These are phyloP conservation scores for Trametes sanguinea DNA, from an alignment of 768 basidiomycete species.

Conservation along the genomic window DNA sequence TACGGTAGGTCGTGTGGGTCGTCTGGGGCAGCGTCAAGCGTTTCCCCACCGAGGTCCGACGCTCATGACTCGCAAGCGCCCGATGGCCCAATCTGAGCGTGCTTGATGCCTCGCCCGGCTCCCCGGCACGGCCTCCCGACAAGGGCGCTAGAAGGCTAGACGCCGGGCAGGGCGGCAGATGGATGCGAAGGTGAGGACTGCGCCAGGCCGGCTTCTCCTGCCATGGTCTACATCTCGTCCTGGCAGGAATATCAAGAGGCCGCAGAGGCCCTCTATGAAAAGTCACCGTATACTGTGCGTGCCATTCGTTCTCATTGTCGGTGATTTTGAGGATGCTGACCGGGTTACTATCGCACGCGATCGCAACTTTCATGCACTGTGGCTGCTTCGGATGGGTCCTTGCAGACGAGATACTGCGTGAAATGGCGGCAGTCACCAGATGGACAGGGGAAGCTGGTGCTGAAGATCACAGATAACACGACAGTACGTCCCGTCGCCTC, in stretches of 20 bases:
- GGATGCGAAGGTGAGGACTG: background rate
- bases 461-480: slow-evolving; percentile 91
- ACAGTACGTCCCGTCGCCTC: slow-evolving; percentile 57
- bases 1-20: background rate
- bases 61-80: slow-evolving; percentile 3
- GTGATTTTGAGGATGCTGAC: background rate
- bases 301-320: background rate
- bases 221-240: slow-evolving; percentile 87
- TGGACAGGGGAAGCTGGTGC: slow-evolving; percentile 68
- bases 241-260: slow-evolving; percentile 93
- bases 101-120: background rate
- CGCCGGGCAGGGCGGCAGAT: background rate
- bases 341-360: background rate
- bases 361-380: background rate
- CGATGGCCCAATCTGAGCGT: slow-evolving; percentile 3
- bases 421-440: slow-evolving; percentile 83
- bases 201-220: slow-evolving; percentile 39
- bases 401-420: slow-evolving; percentile 84
- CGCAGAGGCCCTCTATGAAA: slow-evolving; percentile 80
- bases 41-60: background rate
- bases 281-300: slow-evolving; percentile 75
- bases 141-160: no score
- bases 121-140: background rate
- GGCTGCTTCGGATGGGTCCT: background rate
- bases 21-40: background rate